Evolutionary conservation across 257 asterid species (phyloP).

Genomic region (Scutellaria galericulata): DNA sequence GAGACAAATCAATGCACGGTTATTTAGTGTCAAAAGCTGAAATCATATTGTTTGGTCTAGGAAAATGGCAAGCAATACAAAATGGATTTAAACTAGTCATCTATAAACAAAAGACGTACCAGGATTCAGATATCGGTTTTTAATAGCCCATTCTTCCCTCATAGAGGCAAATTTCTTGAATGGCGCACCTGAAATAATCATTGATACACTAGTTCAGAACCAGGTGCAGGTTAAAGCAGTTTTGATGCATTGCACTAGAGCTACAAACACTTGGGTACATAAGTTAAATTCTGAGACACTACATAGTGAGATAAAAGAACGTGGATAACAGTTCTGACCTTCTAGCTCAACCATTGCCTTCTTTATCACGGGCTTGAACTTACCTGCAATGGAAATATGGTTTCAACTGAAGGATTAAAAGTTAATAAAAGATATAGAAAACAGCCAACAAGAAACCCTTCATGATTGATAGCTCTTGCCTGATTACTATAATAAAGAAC

Average conservation of each 20-base stretch:
- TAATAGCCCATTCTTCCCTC: slow-evolving; percentile 90
- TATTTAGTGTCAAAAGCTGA: neutral
- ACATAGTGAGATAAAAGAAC: neutral
- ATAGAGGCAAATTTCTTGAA: slow-evolving; percentile 78
- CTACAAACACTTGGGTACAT: neutral
- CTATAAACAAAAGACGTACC: slow-evolving; percentile 47
- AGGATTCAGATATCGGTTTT: slow-evolving; percentile 81
- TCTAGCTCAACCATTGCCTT: slow-evolving; percentile 99
- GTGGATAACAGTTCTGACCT: slow-evolving; percentile 46
- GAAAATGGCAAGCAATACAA: neutral
- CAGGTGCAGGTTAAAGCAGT: neutral
- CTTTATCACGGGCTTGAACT: slow-evolving; percentile 98
- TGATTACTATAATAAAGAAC: neutral
- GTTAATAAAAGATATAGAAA: neutral
- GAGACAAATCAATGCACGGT: neutral
- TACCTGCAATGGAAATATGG: slow-evolving; percentile 55
- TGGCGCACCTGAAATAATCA: slow-evolving; percentile 74
- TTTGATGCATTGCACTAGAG: neutral
- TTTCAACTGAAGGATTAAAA: slow-evolving; percentile 18
- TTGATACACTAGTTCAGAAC: slow-evolving; percentile 1
- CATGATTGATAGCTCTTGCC: neutral
- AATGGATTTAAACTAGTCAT: neutral
- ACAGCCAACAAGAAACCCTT: neutral
- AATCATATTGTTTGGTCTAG: neutral
- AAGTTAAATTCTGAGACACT: neutral